Base-by-base conservation (phyloP, 2,329 filamentous ascomycete genomes). In the Diaporthe sp. region DNA sequence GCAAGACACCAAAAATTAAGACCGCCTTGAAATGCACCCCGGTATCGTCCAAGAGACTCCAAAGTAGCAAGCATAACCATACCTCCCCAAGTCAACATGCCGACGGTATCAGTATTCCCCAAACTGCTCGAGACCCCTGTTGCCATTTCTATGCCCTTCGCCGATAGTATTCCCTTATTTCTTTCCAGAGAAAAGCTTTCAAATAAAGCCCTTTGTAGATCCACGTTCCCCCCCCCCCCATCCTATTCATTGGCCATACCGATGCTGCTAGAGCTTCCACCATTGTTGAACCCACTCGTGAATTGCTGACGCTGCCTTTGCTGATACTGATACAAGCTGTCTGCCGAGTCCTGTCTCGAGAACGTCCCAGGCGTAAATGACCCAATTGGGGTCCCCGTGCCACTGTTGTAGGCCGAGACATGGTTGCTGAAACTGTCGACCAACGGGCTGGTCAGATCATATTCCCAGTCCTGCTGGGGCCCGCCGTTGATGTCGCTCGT, bases 401-500 rank as follows among this genome's bases (percentile, higher is more conserved):
- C 74, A 53, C 74, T 75, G 44, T 71, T 71, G 44, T 71, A 71
- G 19, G 71, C 72, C 5, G 74, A 71, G 30, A 59, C 59, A n/a
- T 73, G 53, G 44, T 61, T 73, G 55, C 61, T 73, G 53, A 71
- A 75, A 32, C 71, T 68, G 27, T 75, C 74, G 10, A 74, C 51
- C 5, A 70, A 50, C 30, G 74, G 74, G 30, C 74, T 75, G 22
- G 71, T 74, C 27, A 75, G 53, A 30, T 75, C 74, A 39, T 75
- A 75, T 22, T 73, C 72, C 74, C 74, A 75, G 68, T 75, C 74
- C 59, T 61, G 66, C 59, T 73, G 63, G 32, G 70, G 25, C 9
- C 59, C 63, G 17, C 68, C 65, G 22, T 66, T 37, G 10, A 71
- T 61, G 53, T 69, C 73, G 53, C 44, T 63, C 13, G 65, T 63